phyloP scores from a whole-genome alignment of 1,284 basidiomycete species.

The Fomitopsis betulina region DNA sequence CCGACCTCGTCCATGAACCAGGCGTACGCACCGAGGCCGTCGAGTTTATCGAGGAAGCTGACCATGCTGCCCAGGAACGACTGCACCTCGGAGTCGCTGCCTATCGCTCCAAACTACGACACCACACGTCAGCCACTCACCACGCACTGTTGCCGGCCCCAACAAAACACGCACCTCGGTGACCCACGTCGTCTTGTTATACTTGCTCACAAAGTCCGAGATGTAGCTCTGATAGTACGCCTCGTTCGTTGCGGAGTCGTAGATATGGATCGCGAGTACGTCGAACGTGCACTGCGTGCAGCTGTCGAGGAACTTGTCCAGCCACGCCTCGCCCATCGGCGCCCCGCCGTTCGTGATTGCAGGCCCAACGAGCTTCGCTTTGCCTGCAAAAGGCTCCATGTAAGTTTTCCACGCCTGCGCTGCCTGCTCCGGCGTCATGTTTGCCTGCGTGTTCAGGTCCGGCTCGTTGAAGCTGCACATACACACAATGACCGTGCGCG shows the following conservation, averaged over 20 bases:
- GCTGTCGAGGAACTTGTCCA: slow-evolving; percentile 26
- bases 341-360: slow-evolving; percentile 31
- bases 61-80: slow-evolving; percentile 26
- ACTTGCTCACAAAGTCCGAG: slow-evolving; percentile 22
- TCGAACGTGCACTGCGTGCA: slow-evolving; percentile 29
- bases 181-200: slow-evolving; percentile 25
- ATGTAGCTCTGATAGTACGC: slow-evolving; percentile 30
- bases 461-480: slow-evolving; percentile 29
- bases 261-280: slow-evolving; percentile 30
- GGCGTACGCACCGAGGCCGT: slow-evolving; percentile 23
- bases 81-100: slow-evolving; percentile 19
- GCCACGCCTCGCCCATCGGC: slow-evolving; percentile 29
- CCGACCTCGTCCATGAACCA: slow-evolving; percentile 26
- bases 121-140: background rate
- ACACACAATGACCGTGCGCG: background rate
- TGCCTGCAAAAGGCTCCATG: slow-evolving; percentile 30
- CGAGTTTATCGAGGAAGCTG: slow-evolving; percentile 26
- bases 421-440: slow-evolving; percentile 25
- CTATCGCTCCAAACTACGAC: slow-evolving; percentile 25
- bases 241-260: slow-evolving; percentile 29
- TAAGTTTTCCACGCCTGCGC: slow-evolving; percentile 26
- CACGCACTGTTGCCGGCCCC: background rate
- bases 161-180: slow-evolving; percentile 22
- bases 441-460: slow-evolving; percentile 27
- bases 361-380: slow-evolving; percentile 29